These are phyloP conservation scores for Saprolegnia parasitica DNA, from an alignment of 352 stramenopile species.

Conservation along the genomic window DNA sequence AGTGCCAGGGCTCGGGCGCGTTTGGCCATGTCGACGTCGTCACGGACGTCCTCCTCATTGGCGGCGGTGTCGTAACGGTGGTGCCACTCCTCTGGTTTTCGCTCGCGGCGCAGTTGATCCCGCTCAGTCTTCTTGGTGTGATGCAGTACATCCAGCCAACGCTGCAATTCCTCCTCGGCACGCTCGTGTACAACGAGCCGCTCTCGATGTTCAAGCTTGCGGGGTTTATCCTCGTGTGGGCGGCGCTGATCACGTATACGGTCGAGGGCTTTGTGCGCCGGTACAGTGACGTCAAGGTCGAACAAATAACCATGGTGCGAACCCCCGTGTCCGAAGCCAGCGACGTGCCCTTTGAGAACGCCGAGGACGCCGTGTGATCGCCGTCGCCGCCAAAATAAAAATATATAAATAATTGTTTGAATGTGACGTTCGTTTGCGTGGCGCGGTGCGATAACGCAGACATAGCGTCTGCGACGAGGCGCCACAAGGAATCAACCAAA, in stretches of 20 bases:
- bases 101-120: constrained; percentile 13
- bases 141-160: constrained; percentile 24
- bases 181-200: constrained; percentile 18
- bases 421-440: neutral
- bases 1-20: neutral
- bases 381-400: neutral
- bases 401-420: neutral
- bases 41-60: constrained; percentile 19
- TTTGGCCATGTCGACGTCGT: neutral
- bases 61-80: constrained; percentile 23
- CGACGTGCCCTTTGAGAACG: neutral
- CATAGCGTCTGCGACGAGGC: no score
- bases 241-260: constrained; percentile 10
- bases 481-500: no score
- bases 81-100: constrained; percentile 15
- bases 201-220: constrained; percentile 23
- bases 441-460: no score
- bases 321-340: neutral
- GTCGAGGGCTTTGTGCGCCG: constrained; percentile 13
- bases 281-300: neutral
- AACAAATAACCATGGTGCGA: neutral
- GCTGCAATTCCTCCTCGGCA: constrained; percentile 19
- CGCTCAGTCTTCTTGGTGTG: constrained; percentile 18
- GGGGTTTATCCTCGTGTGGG: constrained; percentile 24
- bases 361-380: neutral